A percentile compares a stretch with the other conserved stretches of the same genome.
phyloP scores from a whole-genome alignment of 176 grass and related monocot species.

The Carex parvula region DNA sequence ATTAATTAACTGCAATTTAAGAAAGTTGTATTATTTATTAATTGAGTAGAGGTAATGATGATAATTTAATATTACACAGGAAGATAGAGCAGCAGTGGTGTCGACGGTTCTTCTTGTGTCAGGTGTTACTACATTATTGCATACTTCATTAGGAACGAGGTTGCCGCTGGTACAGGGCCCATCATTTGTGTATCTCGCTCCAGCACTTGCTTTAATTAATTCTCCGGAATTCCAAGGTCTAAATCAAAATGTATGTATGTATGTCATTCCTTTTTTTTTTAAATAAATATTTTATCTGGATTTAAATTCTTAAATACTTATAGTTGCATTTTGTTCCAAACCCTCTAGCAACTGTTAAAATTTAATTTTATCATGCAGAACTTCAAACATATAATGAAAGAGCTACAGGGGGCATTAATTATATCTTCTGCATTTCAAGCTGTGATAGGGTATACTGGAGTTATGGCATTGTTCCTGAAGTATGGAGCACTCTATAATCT shows the following conservation, averaged over 20 bases:
- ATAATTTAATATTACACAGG: slow-evolving; percentile 33
- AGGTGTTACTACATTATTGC: slow-evolving; percentile 68
- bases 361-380: slow-evolving; percentile 45
- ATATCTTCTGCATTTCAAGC: slow-evolving; percentile 83
- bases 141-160: slow-evolving; percentile 84
- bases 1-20: neutral
- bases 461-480: slow-evolving; percentile 76
- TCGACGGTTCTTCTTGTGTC: slow-evolving; percentile 84
- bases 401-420: slow-evolving; percentile 93
- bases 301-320: neutral
- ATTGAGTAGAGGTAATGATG: neutral
- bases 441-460: slow-evolving; percentile 76
- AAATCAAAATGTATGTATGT: slow-evolving; percentile 73
- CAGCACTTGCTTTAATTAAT: slow-evolving; percentile 71
- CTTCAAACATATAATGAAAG: slow-evolving; percentile 99
- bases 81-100: slow-evolving; percentile 79
- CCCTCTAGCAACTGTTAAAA: slow-evolving; percentile 7
- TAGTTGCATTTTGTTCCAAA: neutral
- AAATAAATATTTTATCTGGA: neutral
- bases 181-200: slow-evolving; percentile 94
- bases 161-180: slow-evolving; percentile 86
- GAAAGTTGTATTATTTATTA: neutral
- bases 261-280: neutral
- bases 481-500: slow-evolving; percentile 21
- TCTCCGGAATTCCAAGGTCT: slow-evolving; percentile 86